Evolutionary conservation across 192 early-diverging fungal species (phyloP).

Genomic region (Jimgerdemannia flammicorona): DNA sequence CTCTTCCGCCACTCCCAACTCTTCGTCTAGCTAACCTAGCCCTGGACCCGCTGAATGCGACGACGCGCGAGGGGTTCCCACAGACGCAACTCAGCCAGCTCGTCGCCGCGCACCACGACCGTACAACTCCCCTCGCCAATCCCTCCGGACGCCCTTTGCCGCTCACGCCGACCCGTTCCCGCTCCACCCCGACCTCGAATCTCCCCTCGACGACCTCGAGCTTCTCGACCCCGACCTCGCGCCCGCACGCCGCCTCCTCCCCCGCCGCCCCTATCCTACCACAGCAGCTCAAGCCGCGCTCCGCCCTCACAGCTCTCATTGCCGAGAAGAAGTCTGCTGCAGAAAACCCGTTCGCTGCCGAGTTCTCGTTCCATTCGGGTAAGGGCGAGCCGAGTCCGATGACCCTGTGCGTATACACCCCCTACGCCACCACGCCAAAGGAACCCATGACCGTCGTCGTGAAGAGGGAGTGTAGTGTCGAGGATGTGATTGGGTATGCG

Average conservation of each 20-base stretch:
- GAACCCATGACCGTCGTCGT: slow-evolving; percentile 65
- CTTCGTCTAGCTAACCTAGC: background rate
- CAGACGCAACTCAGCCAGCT: background rate
- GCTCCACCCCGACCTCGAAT: background rate
- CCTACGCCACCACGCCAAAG: slow-evolving; percentile 37
- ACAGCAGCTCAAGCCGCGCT: slow-evolving; percentile 16
- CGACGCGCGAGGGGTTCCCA: background rate
- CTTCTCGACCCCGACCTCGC: background rate
- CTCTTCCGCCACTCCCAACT: background rate
- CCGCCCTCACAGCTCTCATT: slow-evolving; percentile 61
- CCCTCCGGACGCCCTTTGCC: slow-evolving; percentile 2
- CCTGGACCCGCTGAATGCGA: background rate
- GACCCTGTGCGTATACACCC: slow-evolving; percentile 62
- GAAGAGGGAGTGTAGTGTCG: slow-evolving; percentile 76
- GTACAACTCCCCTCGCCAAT: background rate
- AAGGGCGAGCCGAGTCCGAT: slow-evolving; percentile 55
- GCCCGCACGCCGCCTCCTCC: background rate
- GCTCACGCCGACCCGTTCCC: background rate
- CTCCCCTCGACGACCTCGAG: background rate
- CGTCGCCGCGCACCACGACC: background rate
- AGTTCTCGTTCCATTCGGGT: slow-evolving; percentile 61
- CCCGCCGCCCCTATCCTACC: background rate
- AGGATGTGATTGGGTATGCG: slow-evolving; percentile 91
- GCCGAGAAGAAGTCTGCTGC: slow-evolving; percentile 52
- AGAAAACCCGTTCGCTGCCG: slow-evolving; percentile 66